phyloP scores from a whole-genome alignment of 2,329 filamentous ascomycete genomes.

The Teratosphaeria viscida region DNA sequence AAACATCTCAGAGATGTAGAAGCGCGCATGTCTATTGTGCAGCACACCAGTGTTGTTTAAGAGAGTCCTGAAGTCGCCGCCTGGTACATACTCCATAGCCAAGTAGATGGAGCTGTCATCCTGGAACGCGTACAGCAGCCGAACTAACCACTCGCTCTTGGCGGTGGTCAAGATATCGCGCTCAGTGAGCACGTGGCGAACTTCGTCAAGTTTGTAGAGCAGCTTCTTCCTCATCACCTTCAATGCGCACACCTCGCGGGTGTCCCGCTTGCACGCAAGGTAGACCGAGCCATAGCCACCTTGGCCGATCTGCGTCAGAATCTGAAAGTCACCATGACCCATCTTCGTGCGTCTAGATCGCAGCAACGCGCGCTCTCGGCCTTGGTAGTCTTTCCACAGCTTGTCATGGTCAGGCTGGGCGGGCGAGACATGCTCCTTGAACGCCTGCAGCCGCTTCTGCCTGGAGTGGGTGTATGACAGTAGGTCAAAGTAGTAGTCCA shows the following conservation, averaged over 20 bases:
- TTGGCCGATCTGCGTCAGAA: slow-evolving; percentile 94
- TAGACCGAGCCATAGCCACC: slow-evolving; percentile 97
- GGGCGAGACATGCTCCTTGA: slow-evolving; percentile 69
- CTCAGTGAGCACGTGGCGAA: slow-evolving; percentile 92
- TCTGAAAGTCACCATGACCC: slow-evolving; percentile 94
- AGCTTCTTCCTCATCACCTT: slow-evolving; percentile 99
- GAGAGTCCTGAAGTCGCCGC: slow-evolving; percentile 91
- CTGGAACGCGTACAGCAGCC: slow-evolving; percentile 93
- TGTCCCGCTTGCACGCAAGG: slow-evolving; percentile 96
- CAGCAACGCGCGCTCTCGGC: slow-evolving; percentile 85
- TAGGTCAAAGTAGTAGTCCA: slow-evolving; percentile 98
- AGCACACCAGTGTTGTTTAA: slow-evolving; percentile 97
- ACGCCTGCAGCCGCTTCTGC: slow-evolving; percentile 72
- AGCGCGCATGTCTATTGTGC: slow-evolving; percentile 92
- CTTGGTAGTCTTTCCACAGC: slow-evolving; percentile 78
- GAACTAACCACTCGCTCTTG: slow-evolving; percentile 95
- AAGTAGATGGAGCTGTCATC: slow-evolving; percentile 97
- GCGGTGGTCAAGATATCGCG: slow-evolving; percentile 93
- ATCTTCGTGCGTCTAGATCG: slow-evolving; percentile 87
- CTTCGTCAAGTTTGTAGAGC: slow-evolving; percentile 93
- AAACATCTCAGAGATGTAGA: slow-evolving; percentile 99
- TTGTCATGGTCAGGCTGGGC: slow-evolving; percentile 68
- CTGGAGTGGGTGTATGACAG: slow-evolving; percentile 89
- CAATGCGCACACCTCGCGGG: slow-evolving; percentile 87
- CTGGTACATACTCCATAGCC: slow-evolving; percentile 95